A percentile compares a stretch with the other conserved stretches of the same genome.
Evolutionary conservation across 352 stramenopile species (phyloP).

Genomic region (Phytophthora pseudosyringae): DNA sequence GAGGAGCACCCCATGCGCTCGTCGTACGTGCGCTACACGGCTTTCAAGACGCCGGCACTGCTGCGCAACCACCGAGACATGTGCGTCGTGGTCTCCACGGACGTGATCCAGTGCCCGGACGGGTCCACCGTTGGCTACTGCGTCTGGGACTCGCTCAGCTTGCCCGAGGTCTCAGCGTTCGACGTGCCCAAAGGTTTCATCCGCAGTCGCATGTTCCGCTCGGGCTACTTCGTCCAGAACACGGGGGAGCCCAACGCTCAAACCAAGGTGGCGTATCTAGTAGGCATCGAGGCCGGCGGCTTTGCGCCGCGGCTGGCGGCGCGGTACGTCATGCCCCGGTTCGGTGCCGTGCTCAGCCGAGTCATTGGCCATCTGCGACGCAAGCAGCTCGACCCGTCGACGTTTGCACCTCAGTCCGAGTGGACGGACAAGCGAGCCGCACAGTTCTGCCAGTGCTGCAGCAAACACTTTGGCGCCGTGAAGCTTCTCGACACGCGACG

Average conservation of each 20-base stretch:
- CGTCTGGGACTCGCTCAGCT: constrained; percentile 51
- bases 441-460: constrained; percentile 45
- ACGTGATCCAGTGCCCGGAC: constrained; percentile 42
- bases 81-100: constrained; percentile 48
- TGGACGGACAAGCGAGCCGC: constrained; percentile 41
- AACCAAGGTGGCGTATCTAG: constrained; percentile 44
- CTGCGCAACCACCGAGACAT: constrained; percentile 47
- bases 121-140: constrained; percentile 51
- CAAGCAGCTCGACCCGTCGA: constrained; percentile 35
- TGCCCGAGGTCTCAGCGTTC: constrained; percentile 40
- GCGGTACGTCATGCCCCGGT: constrained; percentile 43
- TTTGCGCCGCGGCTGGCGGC: constrained; percentile 35
- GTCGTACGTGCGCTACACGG: constrained; percentile 49
- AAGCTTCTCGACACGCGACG: constrained; percentile 34
- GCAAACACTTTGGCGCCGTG: constrained; percentile 38
- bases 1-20: constrained; percentile 40
- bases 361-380: constrained; percentile 33
- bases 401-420: constrained; percentile 34
- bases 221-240: constrained; percentile 49
- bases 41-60: constrained; percentile 42
- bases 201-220: constrained; percentile 47
- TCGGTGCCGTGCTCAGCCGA: constrained; percentile 41
- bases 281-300: constrained; percentile 43
- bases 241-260: constrained; percentile 28
- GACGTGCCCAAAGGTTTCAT: constrained; percentile 46